A percentile compares a stretch with the other conserved stretches of the same genome.
These are phyloP conservation scores for Wakefieldia striispora DNA, from an alignment of 768 basidiomycete species.

Conservation along the genomic window DNA sequence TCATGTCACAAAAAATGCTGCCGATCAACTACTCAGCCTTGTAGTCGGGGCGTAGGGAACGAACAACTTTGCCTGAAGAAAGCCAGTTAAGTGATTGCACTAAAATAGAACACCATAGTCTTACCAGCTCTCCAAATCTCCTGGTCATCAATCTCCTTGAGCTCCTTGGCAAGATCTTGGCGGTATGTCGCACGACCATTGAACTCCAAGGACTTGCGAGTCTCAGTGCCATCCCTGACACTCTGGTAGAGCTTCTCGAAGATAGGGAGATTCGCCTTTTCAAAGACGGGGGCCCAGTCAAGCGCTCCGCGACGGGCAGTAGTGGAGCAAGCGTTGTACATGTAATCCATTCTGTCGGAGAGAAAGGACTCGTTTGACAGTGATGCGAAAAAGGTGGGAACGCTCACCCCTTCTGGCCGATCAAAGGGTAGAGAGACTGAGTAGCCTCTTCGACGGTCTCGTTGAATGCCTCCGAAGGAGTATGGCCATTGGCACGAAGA, in stretches of 20 bases:
- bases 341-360: conserved; percentile 87
- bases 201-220: conserved; percentile 94
- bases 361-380: neutral
- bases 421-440: conserved; percentile 95
- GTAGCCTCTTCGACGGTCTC: conserved; percentile 99
- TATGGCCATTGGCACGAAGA: conserved; percentile 93
- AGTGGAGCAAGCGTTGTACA: conserved; percentile 99
- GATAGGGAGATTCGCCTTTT: conserved; percentile 90
- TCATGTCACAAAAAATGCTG: neutral
- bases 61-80: conserved; percentile 76
- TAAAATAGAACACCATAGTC: conserved; percentile 20
- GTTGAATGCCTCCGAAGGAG: conserved; percentile 98
- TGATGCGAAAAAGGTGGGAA: neutral
- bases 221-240: conserved; percentile 94
- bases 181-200: conserved; percentile 92
- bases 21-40: conserved; percentile 51
- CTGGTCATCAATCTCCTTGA: conserved; percentile 93
- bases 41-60: conserved; percentile 83
- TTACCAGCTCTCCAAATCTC: conserved; percentile 96
- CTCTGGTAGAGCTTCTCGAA: conserved; percentile 95
- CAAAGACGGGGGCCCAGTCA: conserved; percentile 98
- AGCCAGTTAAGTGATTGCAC: conserved; percentile 6
- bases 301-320: conserved; percentile 98
- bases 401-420: conserved; percentile 87
- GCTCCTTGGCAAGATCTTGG: conserved; percentile 86